A percentile compares a stretch with the other conserved stretches of the same genome.
These are phyloP conservation scores for Ophiocordyceps camponoti-rufipedis DNA, from an alignment of 2,329 filamentous ascomycete genomes.

Conservation along the genomic window DNA sequence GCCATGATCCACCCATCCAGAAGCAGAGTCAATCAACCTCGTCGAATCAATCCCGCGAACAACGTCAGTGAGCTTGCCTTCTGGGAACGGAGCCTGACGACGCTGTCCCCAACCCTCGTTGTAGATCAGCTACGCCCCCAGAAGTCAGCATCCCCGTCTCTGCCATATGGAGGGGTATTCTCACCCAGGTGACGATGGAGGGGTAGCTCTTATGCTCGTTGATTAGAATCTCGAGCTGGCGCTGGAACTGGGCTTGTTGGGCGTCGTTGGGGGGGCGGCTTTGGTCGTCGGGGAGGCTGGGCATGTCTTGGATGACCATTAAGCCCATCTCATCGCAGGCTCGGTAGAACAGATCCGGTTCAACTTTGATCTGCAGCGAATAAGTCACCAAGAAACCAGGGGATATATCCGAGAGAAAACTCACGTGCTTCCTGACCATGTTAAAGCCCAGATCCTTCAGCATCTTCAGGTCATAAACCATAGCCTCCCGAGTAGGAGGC, in stretches of 20 bases:
- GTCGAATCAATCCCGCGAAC: slow-evolving; percentile 42
- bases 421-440: slow-evolving; percentile 51
- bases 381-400: not conserved
- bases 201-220: slow-evolving; percentile 46
- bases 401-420: slow-evolving; percentile 6
- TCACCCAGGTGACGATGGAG: slow-evolving; percentile 45
- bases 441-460: slow-evolving; percentile 52
- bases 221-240: slow-evolving; percentile 43
- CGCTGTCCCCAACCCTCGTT: slow-evolving; percentile 57
- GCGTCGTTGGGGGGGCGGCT: slow-evolving; percentile 18
- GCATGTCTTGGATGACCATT: slow-evolving; percentile 57
- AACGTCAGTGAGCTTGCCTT: slow-evolving; percentile 34
- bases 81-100: slow-evolving; percentile 27
- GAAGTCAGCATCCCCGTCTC: not conserved
- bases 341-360: slow-evolving; percentile 47
- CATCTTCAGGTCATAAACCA: slow-evolving; percentile 45
- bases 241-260: slow-evolving; percentile 45
- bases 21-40: slow-evolving; percentile 41
- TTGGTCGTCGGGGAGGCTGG: slow-evolving; percentile 26
- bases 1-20: slow-evolving; percentile 51
- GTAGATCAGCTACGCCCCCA: slow-evolving; percentile 34
- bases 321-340: slow-evolving; percentile 49
- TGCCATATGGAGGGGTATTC: slow-evolving; percentile 3
- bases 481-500: slow-evolving; percentile 46
- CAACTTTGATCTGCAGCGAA: slow-evolving; percentile 39